These are phyloP conservation scores for Hemileia vastatrix DNA, from an alignment of 1,284 basidiomycete species.

Conservation along the genomic window DNA sequence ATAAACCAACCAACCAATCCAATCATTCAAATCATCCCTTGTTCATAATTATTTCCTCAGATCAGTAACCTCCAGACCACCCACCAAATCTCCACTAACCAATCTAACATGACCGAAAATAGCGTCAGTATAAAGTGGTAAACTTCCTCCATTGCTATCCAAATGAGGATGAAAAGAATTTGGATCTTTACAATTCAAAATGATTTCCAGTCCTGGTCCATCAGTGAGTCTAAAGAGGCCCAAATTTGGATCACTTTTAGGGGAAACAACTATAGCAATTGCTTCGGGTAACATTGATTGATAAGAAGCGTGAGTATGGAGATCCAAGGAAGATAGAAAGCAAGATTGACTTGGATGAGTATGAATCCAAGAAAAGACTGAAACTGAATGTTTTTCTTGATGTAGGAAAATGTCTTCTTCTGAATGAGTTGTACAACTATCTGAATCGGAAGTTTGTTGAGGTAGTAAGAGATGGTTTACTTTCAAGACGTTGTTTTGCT, in stretches of 20 bases:
- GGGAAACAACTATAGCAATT: conserved; percentile 80
- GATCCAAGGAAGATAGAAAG: conserved; percentile 66
- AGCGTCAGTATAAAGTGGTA: conserved; percentile 21
- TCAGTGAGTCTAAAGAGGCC: conserved; percentile 78
- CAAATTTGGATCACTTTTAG: conserved; percentile 63
- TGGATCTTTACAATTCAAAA: conserved; percentile 58
- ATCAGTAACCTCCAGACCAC: no score
- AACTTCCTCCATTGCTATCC: conserved; percentile 46
- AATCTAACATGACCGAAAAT: no score
- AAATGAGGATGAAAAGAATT: conserved; percentile 75
- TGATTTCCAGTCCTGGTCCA: conserved; percentile 63
- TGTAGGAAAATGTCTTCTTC: conserved; percentile 75
- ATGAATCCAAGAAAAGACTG: conserved; percentile 57
- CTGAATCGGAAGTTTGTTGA: conserved; percentile 67
- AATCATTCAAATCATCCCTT: no score
- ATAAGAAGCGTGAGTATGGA: conserved; percentile 78
- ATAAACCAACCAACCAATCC: no score
- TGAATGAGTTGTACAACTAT: conserved; percentile 77
- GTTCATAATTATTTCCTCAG: no score
- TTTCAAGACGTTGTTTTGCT: conserved; percentile 46
- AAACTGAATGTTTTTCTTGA: conserved; percentile 53
- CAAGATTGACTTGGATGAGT: conserved; percentile 82
- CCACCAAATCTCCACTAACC: no score
- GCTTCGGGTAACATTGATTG: conserved; percentile 78
- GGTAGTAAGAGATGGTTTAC: conserved; percentile 70